A percentile compares a stretch with the other conserved stretches of the same genome.
Evolutionary conservation across 208 protist genomes (phyloP).

Genomic region (Strigomonas culicis): DNA sequence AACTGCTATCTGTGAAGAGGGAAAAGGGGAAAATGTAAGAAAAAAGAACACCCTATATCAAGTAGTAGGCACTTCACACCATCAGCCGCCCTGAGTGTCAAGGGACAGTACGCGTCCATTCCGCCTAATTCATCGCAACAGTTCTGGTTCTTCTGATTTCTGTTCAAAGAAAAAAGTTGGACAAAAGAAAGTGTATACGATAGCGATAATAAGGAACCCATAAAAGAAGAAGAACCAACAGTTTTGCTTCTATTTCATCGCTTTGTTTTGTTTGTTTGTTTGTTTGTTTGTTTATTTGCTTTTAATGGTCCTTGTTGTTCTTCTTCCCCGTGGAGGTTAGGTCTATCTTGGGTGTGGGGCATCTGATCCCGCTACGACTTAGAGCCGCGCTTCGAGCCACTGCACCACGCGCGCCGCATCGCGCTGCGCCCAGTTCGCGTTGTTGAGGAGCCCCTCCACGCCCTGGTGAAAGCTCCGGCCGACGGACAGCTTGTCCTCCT

Average conservation of each 20-base stretch:
- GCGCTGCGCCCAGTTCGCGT: constrained; percentile 32
- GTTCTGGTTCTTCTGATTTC: not conserved
- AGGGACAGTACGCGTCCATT: no score
- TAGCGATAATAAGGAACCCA: no score
- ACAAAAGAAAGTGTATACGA: not conserved
- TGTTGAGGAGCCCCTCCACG: constrained; percentile 43
- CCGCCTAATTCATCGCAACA: no score
- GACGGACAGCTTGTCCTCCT: constrained; percentile 34
- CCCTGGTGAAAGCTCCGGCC: constrained; percentile 49
- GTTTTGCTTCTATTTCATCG: no score
- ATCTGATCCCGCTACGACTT: not conserved
- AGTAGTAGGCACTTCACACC: no score
- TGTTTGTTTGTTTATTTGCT: not conserved
- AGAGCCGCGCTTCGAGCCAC: not conserved
- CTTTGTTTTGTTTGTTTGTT: no score
- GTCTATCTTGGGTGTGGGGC: no score
- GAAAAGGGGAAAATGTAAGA: not conserved
- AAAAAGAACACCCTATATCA: not conserved
- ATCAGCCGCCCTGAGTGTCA: no score
- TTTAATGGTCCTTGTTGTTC: not conserved
- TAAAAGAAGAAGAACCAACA: no score
- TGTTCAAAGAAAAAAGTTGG: not conserved
- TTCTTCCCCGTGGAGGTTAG: not conserved
- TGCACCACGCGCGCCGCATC: constrained; percentile 22
- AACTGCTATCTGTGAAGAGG: not conserved